Conservation (phyloP, 495 filamentous ascomycete species). For the Penicillium ochrochloron region DNA sequence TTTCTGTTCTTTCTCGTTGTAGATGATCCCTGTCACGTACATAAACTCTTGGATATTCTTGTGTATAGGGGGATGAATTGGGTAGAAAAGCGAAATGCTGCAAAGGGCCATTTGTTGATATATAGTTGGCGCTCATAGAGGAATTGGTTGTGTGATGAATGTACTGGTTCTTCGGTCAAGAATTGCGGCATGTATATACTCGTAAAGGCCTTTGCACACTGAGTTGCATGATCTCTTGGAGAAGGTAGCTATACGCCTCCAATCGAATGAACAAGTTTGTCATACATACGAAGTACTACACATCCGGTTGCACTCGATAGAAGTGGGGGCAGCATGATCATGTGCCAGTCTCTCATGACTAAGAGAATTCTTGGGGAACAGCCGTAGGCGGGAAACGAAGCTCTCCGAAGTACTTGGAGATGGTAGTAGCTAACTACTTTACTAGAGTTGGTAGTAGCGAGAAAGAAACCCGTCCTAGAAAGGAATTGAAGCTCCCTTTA, state of each 20-base stretch:
- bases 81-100: neutral
- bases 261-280: neutral
- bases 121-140: neutral
- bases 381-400: neutral
- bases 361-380: neutral
- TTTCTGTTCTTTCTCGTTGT: conserved; percentile 6
- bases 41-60: conserved; percentile 4
- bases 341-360: neutral
- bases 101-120: neutral
- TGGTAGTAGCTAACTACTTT: neutral
- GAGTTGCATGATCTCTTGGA: neutral
- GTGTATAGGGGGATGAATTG: neutral
- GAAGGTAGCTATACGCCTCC: neutral
- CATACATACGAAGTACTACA: neutral
- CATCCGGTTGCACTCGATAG: neutral
- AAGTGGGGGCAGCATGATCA: neutral
- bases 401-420: neutral
- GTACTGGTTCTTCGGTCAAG: neutral
- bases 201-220: neutral
- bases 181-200: neutral
- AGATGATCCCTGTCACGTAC: conserved; percentile 12
- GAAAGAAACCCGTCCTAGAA: neutral
- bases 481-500: neutral
- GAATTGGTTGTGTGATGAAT: neutral
- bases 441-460: neutral